Conservation (phyloP, 345 rosid species). For the Camelina hispida region DNA sequence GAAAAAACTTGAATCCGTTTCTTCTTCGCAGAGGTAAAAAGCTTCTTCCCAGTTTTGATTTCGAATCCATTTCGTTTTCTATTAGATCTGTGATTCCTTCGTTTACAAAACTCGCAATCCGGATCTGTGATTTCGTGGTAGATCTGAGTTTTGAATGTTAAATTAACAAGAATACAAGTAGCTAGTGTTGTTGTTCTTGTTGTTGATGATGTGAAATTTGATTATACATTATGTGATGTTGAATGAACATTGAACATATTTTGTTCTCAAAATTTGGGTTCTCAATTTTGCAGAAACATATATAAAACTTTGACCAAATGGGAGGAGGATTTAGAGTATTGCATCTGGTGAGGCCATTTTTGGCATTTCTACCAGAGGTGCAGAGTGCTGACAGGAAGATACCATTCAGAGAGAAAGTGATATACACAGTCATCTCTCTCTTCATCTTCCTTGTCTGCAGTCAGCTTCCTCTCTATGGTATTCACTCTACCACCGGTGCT, state of each 20-base stretch:
- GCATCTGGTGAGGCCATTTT: constrained; percentile 74
- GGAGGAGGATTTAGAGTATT: constrained; percentile 82
- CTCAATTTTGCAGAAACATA: constrained; percentile 7
- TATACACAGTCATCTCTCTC: constrained; percentile 75
- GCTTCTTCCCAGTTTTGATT: background rate
- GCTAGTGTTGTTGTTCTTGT: too few species aligned
- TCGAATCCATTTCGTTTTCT: background rate
- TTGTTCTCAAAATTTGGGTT: background rate
- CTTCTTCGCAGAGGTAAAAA: constrained; percentile 23
- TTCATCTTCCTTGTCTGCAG: constrained; percentile 80
- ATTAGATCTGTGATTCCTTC: background rate
- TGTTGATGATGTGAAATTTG: too few species aligned
- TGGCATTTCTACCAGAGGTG: constrained; percentile 73
- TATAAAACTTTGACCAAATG: constrained; percentile 39
- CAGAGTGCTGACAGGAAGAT: constrained; percentile 77
- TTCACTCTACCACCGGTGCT: constrained; percentile 74
- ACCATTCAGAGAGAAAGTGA: constrained; percentile 79
- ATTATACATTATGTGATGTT: too few species aligned
- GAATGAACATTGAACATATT: too few species aligned
- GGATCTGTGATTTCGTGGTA: constrained; percentile 23
- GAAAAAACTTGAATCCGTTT: background rate
- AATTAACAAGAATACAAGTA: too few species aligned
- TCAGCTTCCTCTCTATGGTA: constrained; percentile 78
- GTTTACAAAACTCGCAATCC: background rate
- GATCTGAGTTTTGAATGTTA: too few species aligned